Base-by-base conservation (phyloP, 306 rosid genomes). In the Gynostemma pentaphyllum region DNA sequence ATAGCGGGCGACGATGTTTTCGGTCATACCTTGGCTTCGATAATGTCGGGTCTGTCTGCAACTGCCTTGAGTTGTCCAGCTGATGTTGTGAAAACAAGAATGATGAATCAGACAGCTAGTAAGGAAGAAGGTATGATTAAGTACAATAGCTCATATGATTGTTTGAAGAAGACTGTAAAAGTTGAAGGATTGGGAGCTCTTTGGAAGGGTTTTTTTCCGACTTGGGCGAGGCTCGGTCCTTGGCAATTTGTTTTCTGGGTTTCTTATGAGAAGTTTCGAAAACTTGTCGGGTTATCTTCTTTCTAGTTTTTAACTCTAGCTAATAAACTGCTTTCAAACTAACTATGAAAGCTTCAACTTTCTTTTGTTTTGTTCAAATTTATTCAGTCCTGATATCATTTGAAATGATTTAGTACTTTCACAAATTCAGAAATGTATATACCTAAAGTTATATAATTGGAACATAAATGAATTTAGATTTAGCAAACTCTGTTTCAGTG, bases 221-320 rank as follows among this genome's bases (percentile, higher is more conserved):
- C 98, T 7, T 88, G 95, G 95, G 92, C 92, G 27, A 84, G 98
- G 83, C 88, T 92, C 48, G 95, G 96, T 39, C 92, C 96, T 18
- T 82, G 95, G 96, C 95, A 85, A 66, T 91, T 91, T 75, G 95
- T 88, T 53, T 91, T 91, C 68, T 88, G 96, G 98, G 92, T 91
- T 45, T 88, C 94, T 14, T 82, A 88, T 36, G 98, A 88, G 81
- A 86, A 88, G 81, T 71, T 92, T 45, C 80, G 95, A 67, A 77
- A 84, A 50, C 53, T 81, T 77, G 85, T 92, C 2, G 95, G 98
- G 56, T 69, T 92, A 34, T 81, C 96, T 68, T 92, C 95, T 66
- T 92, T 92, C 76, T 84, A 69, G 70, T 67, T n/a, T n/a, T n/a
- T n/a, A n/a, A n/a, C n/a, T n/a, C n/a, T n/a, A n/a, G n/a, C n/a